Conservation (phyloP, 2,329 filamentous ascomycete species). For the Shiraia sp. region DNA sequence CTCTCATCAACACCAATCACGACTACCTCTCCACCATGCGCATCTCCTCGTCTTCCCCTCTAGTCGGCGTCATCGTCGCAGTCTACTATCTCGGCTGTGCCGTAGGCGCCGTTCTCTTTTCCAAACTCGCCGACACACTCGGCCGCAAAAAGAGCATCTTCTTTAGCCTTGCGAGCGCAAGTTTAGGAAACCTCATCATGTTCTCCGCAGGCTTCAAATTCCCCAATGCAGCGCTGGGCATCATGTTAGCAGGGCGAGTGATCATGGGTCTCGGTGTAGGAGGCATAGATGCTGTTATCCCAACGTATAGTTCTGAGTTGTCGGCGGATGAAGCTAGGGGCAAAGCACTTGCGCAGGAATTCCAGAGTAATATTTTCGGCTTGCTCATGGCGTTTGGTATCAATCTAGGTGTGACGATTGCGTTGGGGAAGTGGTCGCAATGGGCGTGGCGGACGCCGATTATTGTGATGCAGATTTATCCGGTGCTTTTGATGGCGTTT, state of each 20-base stretch:
- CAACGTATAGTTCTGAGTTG: slow-evolving; percentile 63
- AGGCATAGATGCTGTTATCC: slow-evolving; percentile 64
- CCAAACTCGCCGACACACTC: slow-evolving; percentile 57
- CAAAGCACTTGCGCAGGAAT: slow-evolving; percentile 64
- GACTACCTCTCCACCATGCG: slow-evolving; percentile 63
- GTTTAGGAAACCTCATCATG: slow-evolving; percentile 63
- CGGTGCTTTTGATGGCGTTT: slow-evolving; percentile 57
- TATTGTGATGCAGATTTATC: slow-evolving; percentile 64
- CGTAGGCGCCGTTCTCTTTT: slow-evolving; percentile 60
- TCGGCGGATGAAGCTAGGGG: slow-evolving; percentile 61
- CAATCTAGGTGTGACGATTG: slow-evolving; percentile 59
- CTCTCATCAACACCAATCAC: slow-evolving; percentile 59
- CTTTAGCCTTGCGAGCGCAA: slow-evolving; percentile 57
- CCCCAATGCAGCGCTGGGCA: slow-evolving; percentile 45
- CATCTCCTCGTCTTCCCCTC: slow-evolving; percentile 53
- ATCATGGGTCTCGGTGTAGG: slow-evolving; percentile 63
- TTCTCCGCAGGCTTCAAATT: slow-evolving; percentile 59
- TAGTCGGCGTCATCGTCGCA: slow-evolving; percentile 64
- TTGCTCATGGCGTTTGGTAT: slow-evolving; percentile 64
- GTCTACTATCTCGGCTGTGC: slow-evolving; percentile 67
- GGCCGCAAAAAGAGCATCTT: slow-evolving; percentile 62
- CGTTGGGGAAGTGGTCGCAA: slow-evolving; percentile 59
- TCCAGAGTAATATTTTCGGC: slow-evolving; percentile 67
- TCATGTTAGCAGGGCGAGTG: slow-evolving; percentile 57
- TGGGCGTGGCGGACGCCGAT: slow-evolving; percentile 68